These are phyloP conservation scores for Martensiomyces pterosporus DNA, from an alignment of 192 early-diverging fungal species.

Conservation along the genomic window DNA sequence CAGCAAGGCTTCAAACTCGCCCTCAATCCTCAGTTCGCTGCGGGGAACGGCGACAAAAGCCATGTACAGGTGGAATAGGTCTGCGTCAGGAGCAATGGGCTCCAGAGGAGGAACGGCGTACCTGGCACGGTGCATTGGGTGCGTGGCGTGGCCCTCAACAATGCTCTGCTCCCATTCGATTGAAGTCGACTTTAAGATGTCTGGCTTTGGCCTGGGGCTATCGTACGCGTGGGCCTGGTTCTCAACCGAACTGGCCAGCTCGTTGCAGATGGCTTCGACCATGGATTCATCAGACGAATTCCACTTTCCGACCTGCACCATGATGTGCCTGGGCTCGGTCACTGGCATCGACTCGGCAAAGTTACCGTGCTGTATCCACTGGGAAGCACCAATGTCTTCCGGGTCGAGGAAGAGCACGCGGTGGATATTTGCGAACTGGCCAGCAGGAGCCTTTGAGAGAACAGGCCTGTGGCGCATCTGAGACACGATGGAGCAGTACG, in stretches of 20 bases:
- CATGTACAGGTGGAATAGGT: slow-evolving; percentile 42
- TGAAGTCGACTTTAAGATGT: slow-evolving; percentile 38
- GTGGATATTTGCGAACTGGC: neutral
- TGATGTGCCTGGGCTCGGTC: slow-evolving; percentile 38
- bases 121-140: slow-evolving; percentile 66
- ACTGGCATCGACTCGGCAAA: slow-evolving; percentile 2
- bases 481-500: slow-evolving; percentile 15
- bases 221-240: slow-evolving; percentile 50
- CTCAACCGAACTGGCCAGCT: slow-evolving; percentile 54
- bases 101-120: slow-evolving; percentile 54
- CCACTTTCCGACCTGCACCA: slow-evolving; percentile 44
- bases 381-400: slow-evolving; percentile 31
- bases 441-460: neutral
- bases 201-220: slow-evolving; percentile 15
- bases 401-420: slow-evolving; percentile 39
- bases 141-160: slow-evolving; percentile 64
- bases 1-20: slow-evolving; percentile 42
- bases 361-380: slow-evolving; percentile 17
- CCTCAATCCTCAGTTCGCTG: slow-evolving; percentile 37
- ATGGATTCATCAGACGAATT: slow-evolving; percentile 31
- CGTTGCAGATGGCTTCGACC: slow-evolving; percentile 38
- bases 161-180: slow-evolving; percentile 66
- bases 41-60: slow-evolving; percentile 54
- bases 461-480: slow-evolving; percentile 24
- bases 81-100: slow-evolving; percentile 34